Evolutionary conservation across 164 flowering plant genomes (phyloP).

Genomic region (Tetracentron sinense): DNA sequence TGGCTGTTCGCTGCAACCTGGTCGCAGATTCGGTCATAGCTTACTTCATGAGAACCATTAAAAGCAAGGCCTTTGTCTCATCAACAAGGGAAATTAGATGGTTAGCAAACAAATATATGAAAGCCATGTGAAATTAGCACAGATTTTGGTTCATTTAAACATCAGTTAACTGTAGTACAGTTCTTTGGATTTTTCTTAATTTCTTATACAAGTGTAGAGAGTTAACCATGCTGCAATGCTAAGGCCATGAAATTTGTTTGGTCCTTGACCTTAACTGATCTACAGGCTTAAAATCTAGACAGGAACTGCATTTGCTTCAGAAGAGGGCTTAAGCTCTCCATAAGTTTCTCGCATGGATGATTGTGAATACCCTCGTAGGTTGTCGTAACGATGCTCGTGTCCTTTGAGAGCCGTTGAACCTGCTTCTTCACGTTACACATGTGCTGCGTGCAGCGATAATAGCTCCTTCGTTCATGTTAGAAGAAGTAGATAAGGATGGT

Average conservation of each 20-base stretch:
- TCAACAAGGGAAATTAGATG: not conserved
- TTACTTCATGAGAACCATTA: too few species aligned
- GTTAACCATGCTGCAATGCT: too few species aligned
- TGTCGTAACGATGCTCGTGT: constrained; percentile 80
- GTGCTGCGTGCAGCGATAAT: constrained; percentile 84
- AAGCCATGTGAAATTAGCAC: not conserved
- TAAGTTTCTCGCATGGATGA: constrained; percentile 80
- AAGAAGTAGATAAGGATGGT: not conserved
- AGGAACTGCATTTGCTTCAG: constrained; percentile 86
- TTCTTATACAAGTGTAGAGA: too few species aligned
- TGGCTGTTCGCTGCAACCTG: too few species aligned
- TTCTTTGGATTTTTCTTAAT: too few species aligned
- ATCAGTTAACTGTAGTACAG: not conserved
- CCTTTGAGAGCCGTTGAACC: constrained; percentile 74
- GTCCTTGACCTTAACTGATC: not conserved
- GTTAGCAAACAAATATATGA: not conserved
- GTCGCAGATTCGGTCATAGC: too few species aligned
- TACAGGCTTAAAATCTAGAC: constrained; percentile 39
- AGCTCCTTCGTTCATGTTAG: constrained; percentile 48
- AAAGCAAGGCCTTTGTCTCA: too few species aligned
- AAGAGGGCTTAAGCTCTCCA: constrained; percentile 77
- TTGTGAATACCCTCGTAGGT: constrained; percentile 88
- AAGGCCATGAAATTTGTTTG: not conserved
- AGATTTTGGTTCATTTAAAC: not conserved
- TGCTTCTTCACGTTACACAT: constrained; percentile 95